These are phyloP conservation scores for Gyrodon lividus DNA, from an alignment of 768 basidiomycete species.

Conservation along the genomic window DNA sequence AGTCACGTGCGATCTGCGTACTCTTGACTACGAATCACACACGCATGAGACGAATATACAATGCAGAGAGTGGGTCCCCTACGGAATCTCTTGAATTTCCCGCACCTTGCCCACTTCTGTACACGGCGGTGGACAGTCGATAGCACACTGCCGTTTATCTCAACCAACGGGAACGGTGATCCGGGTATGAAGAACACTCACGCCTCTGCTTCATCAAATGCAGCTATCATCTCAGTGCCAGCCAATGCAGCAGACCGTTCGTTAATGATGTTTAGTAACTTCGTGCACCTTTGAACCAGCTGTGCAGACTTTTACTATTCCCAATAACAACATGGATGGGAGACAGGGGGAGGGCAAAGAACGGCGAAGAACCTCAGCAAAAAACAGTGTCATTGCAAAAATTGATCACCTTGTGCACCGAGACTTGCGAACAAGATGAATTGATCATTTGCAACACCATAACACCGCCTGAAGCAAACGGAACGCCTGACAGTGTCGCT, in stretches of 20 bases:
- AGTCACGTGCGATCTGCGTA: constrained; percentile 44
- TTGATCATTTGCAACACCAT: constrained; percentile 44
- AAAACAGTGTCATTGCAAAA: background rate
- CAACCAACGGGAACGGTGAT: background rate
- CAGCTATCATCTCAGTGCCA: constrained; percentile 39
- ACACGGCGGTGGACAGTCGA: constrained; percentile 39
- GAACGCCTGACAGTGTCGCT: constrained; percentile 44
- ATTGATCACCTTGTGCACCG: constrained; percentile 46
- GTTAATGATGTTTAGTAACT: constrained; percentile 38
- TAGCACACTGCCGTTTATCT: constrained; percentile 36
- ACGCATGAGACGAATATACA: constrained; percentile 5
- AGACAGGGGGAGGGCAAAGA: background rate
- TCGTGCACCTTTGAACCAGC: constrained; percentile 42
- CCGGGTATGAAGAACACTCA: constrained; percentile 25
- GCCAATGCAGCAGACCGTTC: constrained; percentile 40
- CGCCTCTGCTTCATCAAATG: constrained; percentile 45
- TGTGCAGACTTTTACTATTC: constrained; percentile 42
- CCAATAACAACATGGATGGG: background rate
- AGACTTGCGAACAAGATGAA: constrained; percentile 44
- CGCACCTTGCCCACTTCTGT: constrained; percentile 39
- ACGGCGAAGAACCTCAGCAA: background rate
- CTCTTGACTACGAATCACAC: constrained; percentile 38
- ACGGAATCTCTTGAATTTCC: constrained; percentile 40
- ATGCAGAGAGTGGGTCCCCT: constrained; percentile 11
- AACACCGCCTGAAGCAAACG: constrained; percentile 45